A percentile compares a stretch with the other conserved stretches of the same genome.
Evolutionary conservation across 129 eudicot species (phyloP).

Genomic region (Chrysanthemum seticuspe): DNA sequence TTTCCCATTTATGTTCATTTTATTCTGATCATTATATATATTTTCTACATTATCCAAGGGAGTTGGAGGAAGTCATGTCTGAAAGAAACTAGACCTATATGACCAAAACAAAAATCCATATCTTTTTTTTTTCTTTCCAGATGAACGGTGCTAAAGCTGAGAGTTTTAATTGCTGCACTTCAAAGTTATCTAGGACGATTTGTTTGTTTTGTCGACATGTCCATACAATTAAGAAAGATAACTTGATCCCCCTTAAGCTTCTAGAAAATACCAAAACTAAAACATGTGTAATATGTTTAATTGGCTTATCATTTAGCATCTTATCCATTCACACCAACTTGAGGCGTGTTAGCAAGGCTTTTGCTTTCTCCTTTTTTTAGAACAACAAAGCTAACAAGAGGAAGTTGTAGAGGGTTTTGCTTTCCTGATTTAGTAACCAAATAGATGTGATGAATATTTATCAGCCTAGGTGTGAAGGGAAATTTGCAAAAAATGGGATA

Average conservation of each 20-base stretch:
- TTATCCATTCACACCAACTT: constrained; percentile 19
- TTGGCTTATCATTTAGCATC: constrained; percentile 10
- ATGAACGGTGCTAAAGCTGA: not conserved
- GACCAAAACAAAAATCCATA: constrained; percentile 13
- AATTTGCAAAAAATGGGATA: not conserved
- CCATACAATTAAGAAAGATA: not conserved
- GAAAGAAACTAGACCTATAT: constrained; percentile 31
- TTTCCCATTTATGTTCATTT: constrained; percentile 34
- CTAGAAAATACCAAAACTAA: constrained; percentile 14
- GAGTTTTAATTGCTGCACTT: not conserved
- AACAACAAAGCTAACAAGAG: constrained; percentile 15
- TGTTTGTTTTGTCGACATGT: not conserved
- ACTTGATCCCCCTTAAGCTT: not conserved
- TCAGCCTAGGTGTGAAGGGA: constrained; percentile 25
- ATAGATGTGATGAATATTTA: constrained; percentile 19
- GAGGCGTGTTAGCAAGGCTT: constrained; percentile 26
- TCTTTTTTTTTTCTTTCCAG: not conserved
- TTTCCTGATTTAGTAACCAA: constrained; percentile 40
- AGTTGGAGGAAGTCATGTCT: constrained; percentile 34
- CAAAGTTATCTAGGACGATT: constrained; percentile 3
- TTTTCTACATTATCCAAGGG: constrained; percentile 31
- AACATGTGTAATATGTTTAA: not conserved
- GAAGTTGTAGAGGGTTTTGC: constrained; percentile 34
- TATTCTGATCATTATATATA: constrained; percentile 8
- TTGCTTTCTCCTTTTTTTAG: constrained; percentile 5